Evolutionary conservation across 2,329 filamentous ascomycete genomes (phyloP).

Genomic region (Coccinonectria pachysandricola): DNA sequence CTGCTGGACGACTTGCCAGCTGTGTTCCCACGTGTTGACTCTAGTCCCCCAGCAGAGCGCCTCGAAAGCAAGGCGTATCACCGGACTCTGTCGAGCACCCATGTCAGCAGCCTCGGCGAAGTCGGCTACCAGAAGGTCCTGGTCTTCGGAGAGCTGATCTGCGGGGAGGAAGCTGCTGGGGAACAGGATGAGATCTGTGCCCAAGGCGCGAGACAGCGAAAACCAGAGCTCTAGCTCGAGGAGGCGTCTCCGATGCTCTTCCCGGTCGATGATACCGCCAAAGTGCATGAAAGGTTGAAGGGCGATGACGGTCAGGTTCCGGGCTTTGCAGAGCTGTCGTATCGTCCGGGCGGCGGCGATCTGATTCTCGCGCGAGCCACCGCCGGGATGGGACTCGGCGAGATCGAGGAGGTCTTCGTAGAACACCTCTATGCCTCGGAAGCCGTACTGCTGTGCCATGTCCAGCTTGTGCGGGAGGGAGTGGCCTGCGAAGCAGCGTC

Average conservation of each 20-base stretch:
- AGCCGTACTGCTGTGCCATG: constrained; percentile 53
- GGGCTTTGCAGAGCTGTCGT: constrained; percentile 43
- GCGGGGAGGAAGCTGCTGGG: constrained; percentile 58
- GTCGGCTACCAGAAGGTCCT: constrained; percentile 50
- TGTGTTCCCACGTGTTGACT: constrained; percentile 59
- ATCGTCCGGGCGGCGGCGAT: constrained; percentile 49
- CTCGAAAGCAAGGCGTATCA: constrained; percentile 63
- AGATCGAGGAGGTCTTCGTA: constrained; percentile 63
- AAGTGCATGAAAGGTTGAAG: constrained; percentile 72
- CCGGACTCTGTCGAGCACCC: constrained; percentile 44
- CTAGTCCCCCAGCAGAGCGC: constrained; percentile 62
- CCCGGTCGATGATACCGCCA: constrained; percentile 59
- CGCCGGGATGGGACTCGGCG: constrained; percentile 34
- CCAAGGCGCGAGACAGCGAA: constrained; percentile 48
- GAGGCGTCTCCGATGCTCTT: constrained; percentile 45
- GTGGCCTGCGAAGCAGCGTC: constrained; percentile 59
- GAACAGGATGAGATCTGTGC: constrained; percentile 64
- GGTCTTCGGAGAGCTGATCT: constrained; percentile 32
- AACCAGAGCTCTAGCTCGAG: constrained; percentile 62
- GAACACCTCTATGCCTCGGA: constrained; percentile 65
- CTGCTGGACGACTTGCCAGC: constrained; percentile 55
- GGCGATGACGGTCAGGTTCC: constrained; percentile 47
- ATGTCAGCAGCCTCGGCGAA: constrained; percentile 57
- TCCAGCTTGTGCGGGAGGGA: constrained; percentile 56
- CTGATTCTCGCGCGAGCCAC: constrained; percentile 31